phyloP scores from a whole-genome alignment of 352 stramenopile genomes.

The Peronospora destructor region DNA sequence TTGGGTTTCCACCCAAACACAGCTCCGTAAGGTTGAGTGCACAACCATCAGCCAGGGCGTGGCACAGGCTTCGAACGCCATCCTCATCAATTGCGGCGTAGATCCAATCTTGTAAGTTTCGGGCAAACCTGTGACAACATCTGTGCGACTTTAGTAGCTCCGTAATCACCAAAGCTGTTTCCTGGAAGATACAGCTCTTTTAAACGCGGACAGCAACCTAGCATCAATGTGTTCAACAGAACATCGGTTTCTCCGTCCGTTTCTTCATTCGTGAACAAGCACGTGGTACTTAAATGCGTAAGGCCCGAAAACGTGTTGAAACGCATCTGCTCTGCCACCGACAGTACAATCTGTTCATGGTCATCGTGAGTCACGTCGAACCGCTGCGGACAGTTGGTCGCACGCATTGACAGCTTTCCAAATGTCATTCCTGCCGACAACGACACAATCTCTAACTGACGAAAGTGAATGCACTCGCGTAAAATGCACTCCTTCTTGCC shows the following conservation, averaged over 20 bases:
- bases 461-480: slow-evolving; percentile 55
- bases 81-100: slow-evolving; percentile 81
- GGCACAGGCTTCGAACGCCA: slow-evolving; percentile 62
- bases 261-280: slow-evolving; percentile 83
- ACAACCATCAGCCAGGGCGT: slow-evolving; percentile 62
- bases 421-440: slow-evolving; percentile 78
- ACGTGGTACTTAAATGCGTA: slow-evolving; percentile 60
- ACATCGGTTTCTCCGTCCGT: slow-evolving; percentile 77
- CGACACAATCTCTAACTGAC: slow-evolving; percentile 70
- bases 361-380: slow-evolving; percentile 85
- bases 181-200: slow-evolving; percentile 74
- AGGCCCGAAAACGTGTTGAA: slow-evolving; percentile 49
- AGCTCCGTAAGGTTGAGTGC: slow-evolving; percentile 63
- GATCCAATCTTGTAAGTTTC: slow-evolving; percentile 66
- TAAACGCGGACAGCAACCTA: slow-evolving; percentile 64
- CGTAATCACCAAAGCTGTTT: slow-evolving; percentile 83
- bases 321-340: slow-evolving; percentile 61
- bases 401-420: slow-evolving; percentile 78
- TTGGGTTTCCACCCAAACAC: slow-evolving; percentile 74
- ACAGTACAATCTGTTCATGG: slow-evolving; percentile 79
- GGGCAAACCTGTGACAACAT: slow-evolving; percentile 78
- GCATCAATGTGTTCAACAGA: slow-evolving; percentile 73
- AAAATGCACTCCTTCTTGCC: slow-evolving; percentile 36
- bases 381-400: slow-evolving; percentile 74
- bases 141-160: slow-evolving; percentile 71